Base-by-base conservation (phyloP, 2,329 filamentous ascomycete genomes). In the Ceratocystis smalleyi region DNA sequence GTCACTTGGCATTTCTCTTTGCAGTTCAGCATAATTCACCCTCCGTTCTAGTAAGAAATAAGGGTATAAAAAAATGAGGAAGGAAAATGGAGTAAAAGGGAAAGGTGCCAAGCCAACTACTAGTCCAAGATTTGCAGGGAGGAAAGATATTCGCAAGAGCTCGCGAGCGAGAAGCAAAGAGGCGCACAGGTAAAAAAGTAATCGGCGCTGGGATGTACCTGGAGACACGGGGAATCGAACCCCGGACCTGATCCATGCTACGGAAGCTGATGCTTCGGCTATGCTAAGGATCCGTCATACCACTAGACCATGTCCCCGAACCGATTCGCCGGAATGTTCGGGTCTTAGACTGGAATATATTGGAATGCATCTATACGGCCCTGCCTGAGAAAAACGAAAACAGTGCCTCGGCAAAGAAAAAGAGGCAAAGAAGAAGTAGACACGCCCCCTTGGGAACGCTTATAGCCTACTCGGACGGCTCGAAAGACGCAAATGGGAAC, bases 191-290 rank as follows among this genome's bases (percentile, higher is more conserved):
- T 12, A 40, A 40, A 40, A 40, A 40, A 27, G 2, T 27, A 27
- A 27, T 4, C 27, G 27, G 27, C n/a, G 27, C 2, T 27, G 27
- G 27, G 2, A 27, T 27, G 27, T 27, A 27, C 27, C 43, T 65
- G 65, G 65, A 66, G 65, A 66, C 65, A 66, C 65, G 65, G 65
- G 65, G 65, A 66, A 66, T 66, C 59, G 62, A 66, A 66, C 62
- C 59, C 65, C 65, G 65, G 65, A 66, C 65, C 65, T 66, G 65
- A 66, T 66, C 65, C 62, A 66, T 62, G 27, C 27, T 27, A 40
- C 35, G 35, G 35, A 40, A 40, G 10, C 35, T 12, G 35, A 15
- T 40, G 35, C 12, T 40, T 12, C 35, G 35, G 12, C 27, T 2
- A 57, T 57, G 54, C 54, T 57, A 57, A 57, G 54, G 54, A 57